Evolutionary conservation across 257 asterid genomes (phyloP).

Genomic region (Solanum commersonii): DNA sequence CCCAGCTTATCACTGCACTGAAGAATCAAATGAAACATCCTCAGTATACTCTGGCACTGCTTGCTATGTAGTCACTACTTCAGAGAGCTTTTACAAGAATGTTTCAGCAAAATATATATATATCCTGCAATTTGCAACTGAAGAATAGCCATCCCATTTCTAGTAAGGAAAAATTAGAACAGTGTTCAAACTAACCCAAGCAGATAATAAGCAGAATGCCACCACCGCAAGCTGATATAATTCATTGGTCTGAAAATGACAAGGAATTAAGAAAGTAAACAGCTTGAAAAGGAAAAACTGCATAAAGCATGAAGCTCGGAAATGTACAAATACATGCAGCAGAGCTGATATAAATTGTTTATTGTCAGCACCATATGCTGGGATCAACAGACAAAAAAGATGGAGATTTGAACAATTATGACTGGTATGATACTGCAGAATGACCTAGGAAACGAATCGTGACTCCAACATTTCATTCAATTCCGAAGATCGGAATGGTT

Average conservation of each 20-base stretch:
- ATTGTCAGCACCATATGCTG: neutral
- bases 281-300: neutral
- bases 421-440: neutral
- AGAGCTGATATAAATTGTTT: neutral
- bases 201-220: constrained; percentile 91
- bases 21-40: constrained; percentile 14
- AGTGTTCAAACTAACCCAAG: constrained; percentile 61
- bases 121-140: neutral
- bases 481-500: neutral
- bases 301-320: neutral
- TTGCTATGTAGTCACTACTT: neutral
- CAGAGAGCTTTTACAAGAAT: neutral
- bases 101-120: neutral
- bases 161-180: neutral
- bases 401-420: neutral
- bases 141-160: neutral
- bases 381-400: neutral
- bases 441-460: neutral
- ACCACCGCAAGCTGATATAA: constrained; percentile 91
- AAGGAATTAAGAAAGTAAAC: constrained; percentile 10
- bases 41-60: neutral
- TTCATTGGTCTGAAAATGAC: constrained; percentile 71
- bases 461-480: neutral
- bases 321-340: neutral
- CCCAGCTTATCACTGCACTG: constrained; percentile 99